Conservation (phyloP, 257 asterid species). For the Cruciata laevipes region DNA sequence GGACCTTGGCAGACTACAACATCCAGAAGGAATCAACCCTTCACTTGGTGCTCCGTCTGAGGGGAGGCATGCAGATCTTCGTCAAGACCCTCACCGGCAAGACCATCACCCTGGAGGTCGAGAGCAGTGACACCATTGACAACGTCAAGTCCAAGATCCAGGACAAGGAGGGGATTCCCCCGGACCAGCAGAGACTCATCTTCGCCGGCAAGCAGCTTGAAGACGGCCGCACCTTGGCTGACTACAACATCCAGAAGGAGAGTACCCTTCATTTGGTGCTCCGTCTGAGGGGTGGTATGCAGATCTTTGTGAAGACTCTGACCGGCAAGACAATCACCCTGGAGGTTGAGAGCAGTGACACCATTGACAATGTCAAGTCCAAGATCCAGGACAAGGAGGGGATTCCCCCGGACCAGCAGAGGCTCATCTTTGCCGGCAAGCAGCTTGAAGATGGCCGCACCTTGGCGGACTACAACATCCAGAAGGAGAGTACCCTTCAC, state of each 20-base stretch:
- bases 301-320: slow-evolving; percentile 41
- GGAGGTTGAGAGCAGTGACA: slow-evolving; percentile 44
- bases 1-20: slow-evolving; percentile 32
- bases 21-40: slow-evolving; percentile 38
- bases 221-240: slow-evolving; percentile 43
- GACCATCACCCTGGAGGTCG: slow-evolving; percentile 37
- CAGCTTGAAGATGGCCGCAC: slow-evolving; percentile 70
- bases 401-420: slow-evolving; percentile 75
- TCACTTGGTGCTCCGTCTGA: slow-evolving; percentile 30
- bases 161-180: slow-evolving; percentile 39
- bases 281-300: slow-evolving; percentile 44
- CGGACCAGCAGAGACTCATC: slow-evolving; percentile 43
- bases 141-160: slow-evolving; percentile 40
- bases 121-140: slow-evolving; percentile 37
- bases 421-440: slow-evolving; percentile 60
- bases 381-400: slow-evolving; percentile 68
- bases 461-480: slow-evolving; percentile 59
- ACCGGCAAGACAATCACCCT: slow-evolving; percentile 47
- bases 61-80: slow-evolving; percentile 41
- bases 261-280: slow-evolving; percentile 46
- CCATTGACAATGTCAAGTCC: slow-evolving; percentile 41
- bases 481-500: slow-evolving; percentile 61
- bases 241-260: slow-evolving; percentile 54
- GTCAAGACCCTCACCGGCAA: slow-evolving; percentile 38
- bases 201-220: slow-evolving; percentile 35